phyloP scores from a whole-genome alignment of 805 yeast genomes.

The Teunomyces funiuensis region DNA sequence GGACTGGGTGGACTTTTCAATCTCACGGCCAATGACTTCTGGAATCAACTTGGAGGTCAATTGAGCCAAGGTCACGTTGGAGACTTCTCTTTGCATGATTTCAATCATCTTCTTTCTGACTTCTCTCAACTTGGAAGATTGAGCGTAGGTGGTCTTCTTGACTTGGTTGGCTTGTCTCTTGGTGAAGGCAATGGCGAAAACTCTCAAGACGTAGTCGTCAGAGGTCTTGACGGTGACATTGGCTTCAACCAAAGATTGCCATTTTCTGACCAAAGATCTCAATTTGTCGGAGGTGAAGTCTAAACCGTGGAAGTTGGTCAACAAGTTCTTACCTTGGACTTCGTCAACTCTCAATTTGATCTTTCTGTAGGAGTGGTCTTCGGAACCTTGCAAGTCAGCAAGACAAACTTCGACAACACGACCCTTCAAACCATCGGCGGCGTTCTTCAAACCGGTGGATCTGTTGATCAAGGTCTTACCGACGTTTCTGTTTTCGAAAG shows the following conservation, averaged over 20 bases:
- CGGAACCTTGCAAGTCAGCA: slow-evolving; percentile 98
- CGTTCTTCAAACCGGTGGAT: slow-evolving; percentile 96
- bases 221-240: slow-evolving; percentile 97
- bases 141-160: slow-evolving; percentile 97
- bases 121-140: slow-evolving; percentile 95
- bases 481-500: slow-evolving; percentile 97
- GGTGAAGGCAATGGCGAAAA: slow-evolving; percentile 98
- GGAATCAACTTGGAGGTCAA: slow-evolving; percentile 96
- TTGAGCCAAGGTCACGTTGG: slow-evolving; percentile 93
- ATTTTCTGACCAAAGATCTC: slow-evolving; percentile 96
- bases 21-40: slow-evolving; percentile 98
- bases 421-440: slow-evolving; percentile 97
- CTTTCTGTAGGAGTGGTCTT: slow-evolving; percentile 98
- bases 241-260: slow-evolving; percentile 98
- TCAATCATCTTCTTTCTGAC: slow-evolving; percentile 96
- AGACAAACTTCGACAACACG: slow-evolving; percentile 94
- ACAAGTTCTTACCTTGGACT: slow-evolving; percentile 97
- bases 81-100: slow-evolving; percentile 94
- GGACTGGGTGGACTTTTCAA: slow-evolving; percentile 91
- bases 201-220: slow-evolving; percentile 95
- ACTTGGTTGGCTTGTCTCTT: slow-evolving; percentile 95
- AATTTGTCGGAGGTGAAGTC: slow-evolving; percentile 98
- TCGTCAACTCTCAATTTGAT: slow-evolving; percentile 97
- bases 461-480: slow-evolving; percentile 99
- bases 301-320: slow-evolving; percentile 99